These are phyloP conservation scores for Casuarina equisetifolia DNA, from an alignment of 306 rosid species.

Conservation along the genomic window DNA sequence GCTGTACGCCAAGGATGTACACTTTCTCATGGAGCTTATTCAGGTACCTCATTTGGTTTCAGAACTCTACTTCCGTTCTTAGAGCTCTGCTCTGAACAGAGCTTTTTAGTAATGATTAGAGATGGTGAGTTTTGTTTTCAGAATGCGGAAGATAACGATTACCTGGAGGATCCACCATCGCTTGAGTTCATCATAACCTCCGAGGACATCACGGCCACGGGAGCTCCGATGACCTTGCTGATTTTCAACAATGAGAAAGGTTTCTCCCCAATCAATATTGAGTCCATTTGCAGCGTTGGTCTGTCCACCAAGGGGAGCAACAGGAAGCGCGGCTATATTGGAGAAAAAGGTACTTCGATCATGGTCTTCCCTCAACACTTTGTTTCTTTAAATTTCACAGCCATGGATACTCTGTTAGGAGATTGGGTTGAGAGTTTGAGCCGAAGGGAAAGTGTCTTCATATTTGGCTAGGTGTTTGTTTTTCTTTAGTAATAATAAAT, in stretches of 20 bases:
- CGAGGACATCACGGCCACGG: constrained; percentile 59
- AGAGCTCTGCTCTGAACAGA: no score
- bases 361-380: no score
- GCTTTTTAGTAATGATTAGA: no score
- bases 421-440: no score
- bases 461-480: no score
- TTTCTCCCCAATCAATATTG: constrained; percentile 54
- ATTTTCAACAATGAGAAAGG: constrained; percentile 79
- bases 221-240: constrained; percentile 63
- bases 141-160: constrained; percentile 87
- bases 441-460: no score
- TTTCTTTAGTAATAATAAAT: no score
- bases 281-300: constrained; percentile 80
- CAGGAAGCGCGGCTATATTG: constrained; percentile 69
- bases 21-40: constrained; percentile 80
- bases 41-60: constrained; percentile 38
- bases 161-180: constrained; percentile 36
- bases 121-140: constrained; percentile 17
- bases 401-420: no score
- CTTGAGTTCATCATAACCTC: constrained; percentile 67
- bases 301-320: constrained; percentile 72
- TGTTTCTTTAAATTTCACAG: no score
- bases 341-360: constrained; percentile 65
- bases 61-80: no score
- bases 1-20: constrained; percentile 69